Conservation (phyloP, 1,284 basidiomycete species). For the Abortiporus biennis region DNA sequence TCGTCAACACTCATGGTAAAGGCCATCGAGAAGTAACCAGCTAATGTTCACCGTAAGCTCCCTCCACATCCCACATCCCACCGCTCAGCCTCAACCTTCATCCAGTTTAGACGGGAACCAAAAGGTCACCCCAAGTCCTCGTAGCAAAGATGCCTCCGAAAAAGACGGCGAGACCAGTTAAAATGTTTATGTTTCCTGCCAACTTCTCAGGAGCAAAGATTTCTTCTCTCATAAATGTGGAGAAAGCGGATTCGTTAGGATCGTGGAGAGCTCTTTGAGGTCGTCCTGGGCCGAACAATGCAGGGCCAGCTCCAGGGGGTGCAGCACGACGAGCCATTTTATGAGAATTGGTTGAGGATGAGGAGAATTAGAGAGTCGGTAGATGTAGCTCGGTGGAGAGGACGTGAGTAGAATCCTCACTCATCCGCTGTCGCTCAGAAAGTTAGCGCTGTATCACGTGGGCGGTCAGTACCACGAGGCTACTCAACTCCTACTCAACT, state of each 20-base stretch:
- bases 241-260: constrained; percentile 54
- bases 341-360: too few relatives aligned
- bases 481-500: too few relatives aligned
- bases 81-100: constrained; percentile 2
- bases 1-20: too few relatives aligned
- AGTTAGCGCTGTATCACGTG: too few relatives aligned
- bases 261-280: constrained; percentile 30
- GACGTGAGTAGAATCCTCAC: too few relatives aligned
- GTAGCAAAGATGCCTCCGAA: constrained; percentile 57
- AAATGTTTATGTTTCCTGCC: constrained; percentile 62
- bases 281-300: constrained; percentile 38
- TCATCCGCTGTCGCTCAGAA: too few relatives aligned
- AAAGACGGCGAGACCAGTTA: constrained; percentile 59
- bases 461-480: too few relatives aligned
- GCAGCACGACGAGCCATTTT: constrained; percentile 70
- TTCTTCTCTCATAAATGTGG: constrained; percentile 58
- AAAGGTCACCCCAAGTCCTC: constrained; percentile 68
- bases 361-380: too few relatives aligned
- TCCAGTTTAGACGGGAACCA: constrained; percentile 50
- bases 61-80: too few relatives aligned
- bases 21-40: too few relatives aligned
- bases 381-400: too few relatives aligned
- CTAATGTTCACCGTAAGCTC: too few relatives aligned
- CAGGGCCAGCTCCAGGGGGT: constrained; percentile 40
- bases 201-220: constrained; percentile 67